phyloP scores from a whole-genome alignment of 495 filamentous ascomycete genomes.

The Astrothelium macrocarpum region DNA sequence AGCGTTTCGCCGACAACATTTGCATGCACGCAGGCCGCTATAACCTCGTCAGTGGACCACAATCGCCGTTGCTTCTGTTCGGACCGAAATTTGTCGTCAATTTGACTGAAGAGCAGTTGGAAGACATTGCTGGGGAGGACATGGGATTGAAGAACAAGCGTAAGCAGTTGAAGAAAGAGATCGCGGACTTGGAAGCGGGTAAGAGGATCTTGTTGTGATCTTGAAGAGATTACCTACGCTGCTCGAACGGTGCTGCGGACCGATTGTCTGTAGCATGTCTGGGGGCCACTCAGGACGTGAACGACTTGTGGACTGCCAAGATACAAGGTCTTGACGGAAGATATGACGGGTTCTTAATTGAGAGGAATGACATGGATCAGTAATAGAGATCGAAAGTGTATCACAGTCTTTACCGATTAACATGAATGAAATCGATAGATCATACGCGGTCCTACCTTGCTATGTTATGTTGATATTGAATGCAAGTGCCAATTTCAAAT shows the following conservation, averaged over 20 bases:
- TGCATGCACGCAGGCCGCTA: constrained; percentile 7
- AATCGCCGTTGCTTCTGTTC: constrained; percentile 6
- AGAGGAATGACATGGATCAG: background rate
- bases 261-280: too few relatives aligned
- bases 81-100: constrained; percentile 3
- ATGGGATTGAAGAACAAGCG: constrained; percentile 20
- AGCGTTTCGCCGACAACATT: constrained; percentile 14
- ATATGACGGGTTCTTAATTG: background rate
- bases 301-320: background rate
- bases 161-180: constrained; percentile 25
- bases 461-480: background rate
- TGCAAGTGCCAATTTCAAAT: too few relatives aligned
- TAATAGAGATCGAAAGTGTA: background rate
- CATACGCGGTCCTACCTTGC: background rate
- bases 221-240: background rate
- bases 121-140: constrained; percentile 12
- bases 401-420: background rate
- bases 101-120: background rate
- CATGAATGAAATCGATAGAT: background rate
- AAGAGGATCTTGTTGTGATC: constrained; percentile 17
- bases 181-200: constrained; percentile 22
- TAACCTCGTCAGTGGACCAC: constrained; percentile 5
- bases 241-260: background rate
- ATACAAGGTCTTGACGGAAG: too few relatives aligned
- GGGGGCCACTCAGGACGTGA: too few relatives aligned